phyloP scores from a whole-genome alignment of 2,329 filamentous ascomycete genomes.

The Penicillium sp. region DNA sequence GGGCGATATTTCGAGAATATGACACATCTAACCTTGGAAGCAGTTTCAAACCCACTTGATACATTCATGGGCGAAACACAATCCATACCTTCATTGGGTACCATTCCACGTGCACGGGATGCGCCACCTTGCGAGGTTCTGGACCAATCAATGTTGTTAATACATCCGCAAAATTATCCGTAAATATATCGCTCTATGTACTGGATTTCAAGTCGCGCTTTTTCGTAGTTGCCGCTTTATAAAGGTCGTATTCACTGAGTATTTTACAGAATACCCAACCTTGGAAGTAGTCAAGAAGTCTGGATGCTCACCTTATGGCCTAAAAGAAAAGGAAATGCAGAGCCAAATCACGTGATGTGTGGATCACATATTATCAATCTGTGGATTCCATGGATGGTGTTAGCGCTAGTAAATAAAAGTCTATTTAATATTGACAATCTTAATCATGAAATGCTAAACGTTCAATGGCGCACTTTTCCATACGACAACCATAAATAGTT shows the following conservation, averaged over 20 bases:
- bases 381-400: too few species aligned
- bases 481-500: too few species aligned
- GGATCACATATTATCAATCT: not conserved
- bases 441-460: too few species aligned
- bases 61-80: not conserved
- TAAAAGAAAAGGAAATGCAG: not conserved
- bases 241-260: not conserved
- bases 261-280: too few species aligned
- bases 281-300: too few species aligned
- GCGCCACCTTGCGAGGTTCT: not conserved
- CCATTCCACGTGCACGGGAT: not conserved
- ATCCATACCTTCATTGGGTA: not conserved
- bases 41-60: not conserved
- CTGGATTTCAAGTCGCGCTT: not conserved
- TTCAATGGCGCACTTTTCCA: too few species aligned
- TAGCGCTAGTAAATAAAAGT: not conserved
- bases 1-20: not conserved
- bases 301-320: not conserved
- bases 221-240: not conserved
- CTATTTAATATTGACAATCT: not conserved
- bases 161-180: not conserved
- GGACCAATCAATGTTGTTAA: not conserved
- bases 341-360: not conserved
- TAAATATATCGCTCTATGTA: not conserved
- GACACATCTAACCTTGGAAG: not conserved